Conservation (phyloP, 108 stramenopile genomes). For the Fragilaria crotonensis region DNA sequence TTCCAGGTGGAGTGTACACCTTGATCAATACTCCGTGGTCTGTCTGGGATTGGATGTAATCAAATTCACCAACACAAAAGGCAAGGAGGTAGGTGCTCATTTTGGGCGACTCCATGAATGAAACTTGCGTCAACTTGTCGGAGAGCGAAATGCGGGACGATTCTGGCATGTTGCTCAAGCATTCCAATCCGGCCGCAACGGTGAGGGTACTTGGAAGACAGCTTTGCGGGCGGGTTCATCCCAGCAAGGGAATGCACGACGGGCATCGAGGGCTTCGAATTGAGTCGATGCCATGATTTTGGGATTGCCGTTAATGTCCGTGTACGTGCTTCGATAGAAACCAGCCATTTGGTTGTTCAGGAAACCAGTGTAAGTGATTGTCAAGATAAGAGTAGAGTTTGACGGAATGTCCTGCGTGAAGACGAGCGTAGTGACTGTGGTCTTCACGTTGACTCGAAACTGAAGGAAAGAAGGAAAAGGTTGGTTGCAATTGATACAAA, state of each 20-base stretch:
- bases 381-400: slow-evolving; percentile 34
- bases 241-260: slow-evolving; percentile 93
- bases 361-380: slow-evolving; percentile 67
- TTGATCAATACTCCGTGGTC: slow-evolving; percentile 77
- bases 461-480: slow-evolving; percentile 10
- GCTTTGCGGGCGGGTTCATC: slow-evolving; percentile 97
- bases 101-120: slow-evolving; percentile 77
- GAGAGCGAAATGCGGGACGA: slow-evolving; percentile 32
- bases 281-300: slow-evolving; percentile 94
- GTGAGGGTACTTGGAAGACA: slow-evolving; percentile 72
- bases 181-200: slow-evolving; percentile 69
- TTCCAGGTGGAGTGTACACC: slow-evolving; percentile 93
- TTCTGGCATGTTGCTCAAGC: slow-evolving; percentile 96
- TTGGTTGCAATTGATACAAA: background rate
- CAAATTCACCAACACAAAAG: slow-evolving; percentile 90
- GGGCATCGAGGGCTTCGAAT: slow-evolving; percentile 94
- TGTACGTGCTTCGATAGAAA: slow-evolving; percentile 89
- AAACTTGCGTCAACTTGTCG: slow-evolving; percentile 15
- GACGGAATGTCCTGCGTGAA: slow-evolving; percentile 47
- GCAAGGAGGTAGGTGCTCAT: slow-evolving; percentile 95
- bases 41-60: slow-evolving; percentile 63
- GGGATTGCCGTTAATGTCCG: slow-evolving; percentile 56
- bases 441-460: slow-evolving; percentile 53
- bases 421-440: slow-evolving; percentile 66
- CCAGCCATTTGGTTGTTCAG: slow-evolving; percentile 96